Evolutionary conservation across 179 eudicot genomes (phyloP), one percentile per base, ranked within the genome.

Genomic region (Beta macrorhiza): DNA sequence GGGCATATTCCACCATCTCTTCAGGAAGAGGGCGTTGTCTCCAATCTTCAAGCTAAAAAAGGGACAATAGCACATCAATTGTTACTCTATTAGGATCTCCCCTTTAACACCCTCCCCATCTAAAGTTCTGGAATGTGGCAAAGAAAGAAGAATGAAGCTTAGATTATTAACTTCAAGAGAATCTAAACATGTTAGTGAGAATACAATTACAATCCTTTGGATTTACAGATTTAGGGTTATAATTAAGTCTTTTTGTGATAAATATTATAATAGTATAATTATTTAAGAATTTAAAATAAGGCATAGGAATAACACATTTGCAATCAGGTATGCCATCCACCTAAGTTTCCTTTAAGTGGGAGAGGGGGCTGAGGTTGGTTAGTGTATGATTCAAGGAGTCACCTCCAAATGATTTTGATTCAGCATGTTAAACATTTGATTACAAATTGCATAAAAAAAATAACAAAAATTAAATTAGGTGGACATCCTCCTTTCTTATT

Each of bases 11-110:
- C 72, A 93, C 85, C 99, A 96, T 96, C 80, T 92, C 97, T 79
- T 80, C 83, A 45, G 97, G 87, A 71, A 96, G 83, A n/a, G 99
- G 98, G 78, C 99, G 96, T 72, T 92, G 98, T 82, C 97, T 92
- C 99, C 99, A 96, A 87, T 97, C 99, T 89, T 93, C 99, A 78
- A 89, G 91, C 98, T 97, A 87, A 86, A 82, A 56, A 25, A 73
- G 75, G 67, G 47, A 67, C 56, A 83, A 81, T 71, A 79, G 75
- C 57, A 20, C 20, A 81, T 77, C 57, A 81, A 77, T 79, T 42
- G 57, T 16, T 64, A 49, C 15, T 57, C 32, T 44, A 79, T 25
- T 45, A 5, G 20, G 16, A 56, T 10, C 20, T 47, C 45, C 44
- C 63, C 19, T 53, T 8, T 13, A 13, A 12, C 6, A 0, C 4